These are phyloP conservation scores for Nakazawaea anatomiae DNA, from an alignment of 805 yeast species.

Conservation along the genomic window DNA sequence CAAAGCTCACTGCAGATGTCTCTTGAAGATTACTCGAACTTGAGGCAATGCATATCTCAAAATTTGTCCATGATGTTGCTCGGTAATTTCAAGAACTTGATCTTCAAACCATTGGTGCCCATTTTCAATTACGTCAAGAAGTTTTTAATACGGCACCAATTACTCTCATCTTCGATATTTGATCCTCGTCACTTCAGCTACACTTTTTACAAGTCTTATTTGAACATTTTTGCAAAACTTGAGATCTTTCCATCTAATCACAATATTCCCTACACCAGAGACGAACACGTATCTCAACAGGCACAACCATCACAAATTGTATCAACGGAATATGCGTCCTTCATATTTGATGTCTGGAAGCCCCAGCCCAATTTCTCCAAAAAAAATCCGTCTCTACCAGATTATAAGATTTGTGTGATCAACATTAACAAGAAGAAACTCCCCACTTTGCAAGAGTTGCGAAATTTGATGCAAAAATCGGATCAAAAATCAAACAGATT, in stretches of 20 bases:
- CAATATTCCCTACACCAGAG: neutral
- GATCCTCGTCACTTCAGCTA: constrained; percentile 1
- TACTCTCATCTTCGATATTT: constrained; percentile 6
- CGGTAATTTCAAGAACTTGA: constrained; percentile 6
- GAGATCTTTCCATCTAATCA: neutral
- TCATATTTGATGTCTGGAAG: constrained; percentile 76
- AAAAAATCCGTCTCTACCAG: constrained; percentile 63
- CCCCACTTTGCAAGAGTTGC: constrained; percentile 41
- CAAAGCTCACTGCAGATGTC: constrained; percentile 2
- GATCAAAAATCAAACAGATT: constrained; percentile 12
- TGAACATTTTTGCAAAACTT: constrained; percentile 3
- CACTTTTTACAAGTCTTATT: constrained; percentile 5
- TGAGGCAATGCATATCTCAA: constrained; percentile 8
- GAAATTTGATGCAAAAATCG: constrained; percentile 25
- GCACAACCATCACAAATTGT: neutral
- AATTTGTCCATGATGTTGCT: constrained; percentile 9
- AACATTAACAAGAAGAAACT: constrained; percentile 37
- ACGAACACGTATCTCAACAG: neutral
- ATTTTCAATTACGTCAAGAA: neutral
- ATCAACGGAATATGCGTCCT: constrained; percentile 7
- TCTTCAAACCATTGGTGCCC: constrained; percentile 6
- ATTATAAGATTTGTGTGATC: constrained; percentile 63
- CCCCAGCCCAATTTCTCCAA: constrained; percentile 71
- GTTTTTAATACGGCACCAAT: constrained; percentile 3
- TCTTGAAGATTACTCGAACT: constrained; percentile 8